Percentiles rank a stretch among this genome's conserved stretches.
phyloP scores from a whole-genome alignment of 139 green algal species.

The Chlorella vulgaris region DNA sequence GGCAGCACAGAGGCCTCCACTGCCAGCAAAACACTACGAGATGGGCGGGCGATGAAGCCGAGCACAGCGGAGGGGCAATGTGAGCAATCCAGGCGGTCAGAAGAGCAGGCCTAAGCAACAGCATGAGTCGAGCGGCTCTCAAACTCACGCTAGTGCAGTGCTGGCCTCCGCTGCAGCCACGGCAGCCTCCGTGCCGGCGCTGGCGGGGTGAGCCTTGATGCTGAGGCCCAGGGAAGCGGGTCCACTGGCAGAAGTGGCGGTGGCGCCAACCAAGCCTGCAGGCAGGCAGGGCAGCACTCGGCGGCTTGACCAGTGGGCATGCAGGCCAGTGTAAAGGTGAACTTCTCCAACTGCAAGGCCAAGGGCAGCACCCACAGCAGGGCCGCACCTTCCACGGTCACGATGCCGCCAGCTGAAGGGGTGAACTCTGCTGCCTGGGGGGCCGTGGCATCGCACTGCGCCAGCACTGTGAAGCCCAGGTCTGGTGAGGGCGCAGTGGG shows the following conservation, averaged over 20 bases:
- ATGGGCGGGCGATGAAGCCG: not conserved
- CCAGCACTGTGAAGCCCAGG: conserved; percentile 45
- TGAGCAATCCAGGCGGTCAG: not conserved
- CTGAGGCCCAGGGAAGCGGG: conserved; percentile 18
- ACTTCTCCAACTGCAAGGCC: not conserved
- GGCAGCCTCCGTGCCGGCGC: not conserved
- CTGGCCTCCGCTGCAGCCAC: conserved; percentile 20
- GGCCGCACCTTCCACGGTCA: conserved; percentile 40
- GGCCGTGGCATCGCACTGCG: conserved; percentile 36
- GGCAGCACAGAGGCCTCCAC: conserved; percentile 54
- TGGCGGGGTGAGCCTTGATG: conserved; percentile 16
- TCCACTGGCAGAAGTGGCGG: not conserved
- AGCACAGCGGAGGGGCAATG: not conserved
- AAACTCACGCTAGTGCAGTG: not conserved
- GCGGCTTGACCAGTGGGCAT: not conserved
- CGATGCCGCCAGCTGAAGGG: conserved; percentile 38
- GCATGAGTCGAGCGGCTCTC: not conserved
- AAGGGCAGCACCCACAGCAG: no score
- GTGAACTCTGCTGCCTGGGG: conserved; percentile 20
- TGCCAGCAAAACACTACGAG: conserved; percentile 39
- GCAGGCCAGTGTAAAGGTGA: no score
- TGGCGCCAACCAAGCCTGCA: not conserved
- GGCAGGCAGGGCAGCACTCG: no score
- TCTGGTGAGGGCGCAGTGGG: conserved; percentile 42
- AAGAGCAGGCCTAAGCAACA: not conserved